Evolutionary conservation across 164 flowering plant species (phyloP).

Genomic region (Litsea cubeba): DNA sequence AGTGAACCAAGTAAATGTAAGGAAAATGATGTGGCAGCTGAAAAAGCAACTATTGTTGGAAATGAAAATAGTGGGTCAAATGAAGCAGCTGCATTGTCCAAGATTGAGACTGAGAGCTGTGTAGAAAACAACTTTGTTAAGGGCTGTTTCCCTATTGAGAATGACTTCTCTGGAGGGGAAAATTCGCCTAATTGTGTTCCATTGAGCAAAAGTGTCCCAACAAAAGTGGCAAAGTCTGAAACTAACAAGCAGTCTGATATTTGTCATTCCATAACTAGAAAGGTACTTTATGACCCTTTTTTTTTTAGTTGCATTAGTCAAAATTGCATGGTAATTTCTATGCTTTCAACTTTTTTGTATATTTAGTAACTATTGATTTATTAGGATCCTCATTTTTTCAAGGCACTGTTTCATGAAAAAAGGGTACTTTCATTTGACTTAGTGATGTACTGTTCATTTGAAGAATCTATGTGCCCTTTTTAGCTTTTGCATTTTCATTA

Average conservation of each 20-base stretch:
- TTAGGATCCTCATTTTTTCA: neutral
- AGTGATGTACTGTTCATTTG: neutral
- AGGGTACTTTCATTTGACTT: too few species aligned
- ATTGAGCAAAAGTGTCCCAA: conserved; percentile 21
- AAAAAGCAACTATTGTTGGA: conserved; percentile 15
- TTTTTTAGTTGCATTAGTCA: neutral
- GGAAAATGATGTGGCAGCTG: conserved; percentile 16
- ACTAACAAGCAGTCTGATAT: conserved; percentile 31
- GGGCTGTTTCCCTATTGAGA: conserved; percentile 6
- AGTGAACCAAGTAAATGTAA: conserved; percentile 13
- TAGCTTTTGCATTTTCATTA: neutral
- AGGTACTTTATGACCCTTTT: conserved; percentile 33
- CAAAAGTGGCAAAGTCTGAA: conserved; percentile 30
- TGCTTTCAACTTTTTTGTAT: neutral
- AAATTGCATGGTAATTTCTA: neutral
- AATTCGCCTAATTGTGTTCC: conserved; percentile 25
- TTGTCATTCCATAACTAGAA: conserved; percentile 35
- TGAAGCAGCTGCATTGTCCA: conserved; percentile 12
- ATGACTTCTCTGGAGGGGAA: conserved; percentile 26
- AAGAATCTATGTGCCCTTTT: conserved; percentile 1
- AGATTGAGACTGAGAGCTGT: conserved; percentile 15
- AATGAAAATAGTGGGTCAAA: conserved; percentile 14
- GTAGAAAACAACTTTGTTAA: conserved; percentile 12
- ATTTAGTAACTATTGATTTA: neutral
- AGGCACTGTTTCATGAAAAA: too few species aligned